A percentile compares a stretch with the other conserved stretches of the same genome.
Conservation (phyloP, 164 flowering plant species). For the Tinospora cordifolia region DNA sequence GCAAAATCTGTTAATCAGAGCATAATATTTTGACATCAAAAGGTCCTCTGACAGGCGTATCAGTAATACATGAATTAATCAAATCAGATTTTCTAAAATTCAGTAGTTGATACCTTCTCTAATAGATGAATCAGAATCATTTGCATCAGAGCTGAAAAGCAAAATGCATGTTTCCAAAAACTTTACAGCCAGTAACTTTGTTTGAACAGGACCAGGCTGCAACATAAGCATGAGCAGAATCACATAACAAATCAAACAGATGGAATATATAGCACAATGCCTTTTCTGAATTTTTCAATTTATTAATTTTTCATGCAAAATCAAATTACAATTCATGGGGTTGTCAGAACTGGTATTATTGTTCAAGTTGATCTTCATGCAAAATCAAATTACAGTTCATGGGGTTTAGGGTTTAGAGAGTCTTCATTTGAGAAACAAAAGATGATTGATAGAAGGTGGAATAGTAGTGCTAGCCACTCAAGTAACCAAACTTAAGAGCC, state of each 20-base stretch:
- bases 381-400: no score
- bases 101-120: slow-evolving; percentile 47
- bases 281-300: no score
- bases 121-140: slow-evolving; percentile 32
- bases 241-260: slow-evolving; percentile 5
- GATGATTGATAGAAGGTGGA: no score
- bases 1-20: not conserved
- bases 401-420: no score
- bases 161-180: slow-evolving; percentile 71
- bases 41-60: not conserved
- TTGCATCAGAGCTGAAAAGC: slow-evolving; percentile 53
- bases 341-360: no score
- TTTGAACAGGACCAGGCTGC: slow-evolving; percentile 65
- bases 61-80: not conserved
- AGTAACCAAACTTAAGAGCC: no score
- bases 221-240: slow-evolving; percentile 18
- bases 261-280: not conserved
- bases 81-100: not conserved
- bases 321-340: no score
- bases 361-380: no score
- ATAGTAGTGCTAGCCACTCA: no score
- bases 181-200: slow-evolving; percentile 72
- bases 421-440: no score
- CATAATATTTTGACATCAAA: not conserved
- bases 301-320: no score